Base-by-base conservation (phyloP, 169 alveolate genomes). In the Cryptosporidium ubiquitum region DNA sequence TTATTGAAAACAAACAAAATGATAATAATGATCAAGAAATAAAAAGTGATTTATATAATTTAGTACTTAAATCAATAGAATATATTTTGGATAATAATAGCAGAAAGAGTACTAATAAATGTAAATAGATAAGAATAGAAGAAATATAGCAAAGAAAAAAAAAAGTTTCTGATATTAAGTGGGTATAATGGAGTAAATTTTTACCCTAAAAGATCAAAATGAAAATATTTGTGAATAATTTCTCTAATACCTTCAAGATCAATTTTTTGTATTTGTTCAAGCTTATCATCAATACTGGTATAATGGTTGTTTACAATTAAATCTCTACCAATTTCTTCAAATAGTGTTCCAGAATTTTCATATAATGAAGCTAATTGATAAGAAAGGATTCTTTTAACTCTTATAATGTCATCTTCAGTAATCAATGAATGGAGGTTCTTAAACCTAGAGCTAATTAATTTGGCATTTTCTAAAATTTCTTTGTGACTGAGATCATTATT, bases 241-340 rank as follows among this genome's bases (percentile, higher is more conserved):
- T 58, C 37, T 20, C 55, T 73, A 29, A 73, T 37, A 33, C 31
- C 71, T 0, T 73, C 58, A 33, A 55, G 23, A 31, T 35, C 42
- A 55, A 73, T 57, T 39, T 52, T 1, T 7, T 57, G 44, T 10
- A 73, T 73, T 52, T 58, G 70, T 10, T 73, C 7, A 73, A 73
- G 69, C 58, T 58, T 55, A 31, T 73, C 70, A 55, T 35, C 37
- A 52, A 73, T 37, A 57, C 64, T 49, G 26, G 29, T 58, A 40
- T 73, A 73, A 1, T 42, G 31, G 5, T 73, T 57, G 33, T 73
- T 55, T 9, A 57, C 40, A 12, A 51, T 52, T 52, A 73, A 29
- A 73, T 73, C 71, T 73, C 85, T 52, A 35, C 85, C 85, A 39
- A 73, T 57, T 57, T 73, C 85, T 9, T 73, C 85, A 37, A 58